Evolutionary conservation across 352 stramenopile genomes (phyloP), one percentile per base, ranked within the genome.

Genomic region (Pythium monospermum): DNA sequence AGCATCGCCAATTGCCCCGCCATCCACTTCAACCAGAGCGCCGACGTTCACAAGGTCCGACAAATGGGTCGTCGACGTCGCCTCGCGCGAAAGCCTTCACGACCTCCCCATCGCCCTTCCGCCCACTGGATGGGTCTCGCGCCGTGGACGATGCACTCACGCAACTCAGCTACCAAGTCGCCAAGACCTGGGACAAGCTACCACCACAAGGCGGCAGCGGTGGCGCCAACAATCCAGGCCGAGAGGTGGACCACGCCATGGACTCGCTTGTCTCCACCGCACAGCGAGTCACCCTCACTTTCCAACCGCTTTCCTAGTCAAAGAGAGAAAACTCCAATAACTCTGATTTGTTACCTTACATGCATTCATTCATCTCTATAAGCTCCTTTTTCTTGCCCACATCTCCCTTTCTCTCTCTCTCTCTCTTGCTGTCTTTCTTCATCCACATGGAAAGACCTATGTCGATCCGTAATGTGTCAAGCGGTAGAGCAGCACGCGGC

Each of bases 401-500:
- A n/a, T n/a, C n/a, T 26, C 26, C 32, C 13, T 35, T 40, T 21
- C 33, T 40, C 18, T 31, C n/a, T 25, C 15, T 53, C 16, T 54
- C 35, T 43, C 39, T 54, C 16, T 37, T 38, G 22, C n/a, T n/a
- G n/a, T n/a, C n/a, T 22, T 39, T 63, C 61, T 12, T 30, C 2
- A 21, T 8, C n/a, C 28, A 15, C 44, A 11, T 43, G 15, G 18
- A 4, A 35, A 6, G 15, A 31, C 22, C 48, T 87, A 93, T 69
- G 79, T 91, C 36, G 83, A 89, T 43, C 80, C 79, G 75, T 94
- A 98, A 78, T 99, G 94, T 42, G 90, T 94, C 49, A 99, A 65
- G 49, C 84, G 79, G 75, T 99, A 99, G 28, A 99, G 75, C 44
- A 99, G 67, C 45, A 98, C 97, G 56, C 95, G 93, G 16, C 97